Evolutionary conservation across 495 filamentous ascomycete species (phyloP), one percentile per base, ranked within the genome.

Genomic region (Terfezia claveryi): DNA sequence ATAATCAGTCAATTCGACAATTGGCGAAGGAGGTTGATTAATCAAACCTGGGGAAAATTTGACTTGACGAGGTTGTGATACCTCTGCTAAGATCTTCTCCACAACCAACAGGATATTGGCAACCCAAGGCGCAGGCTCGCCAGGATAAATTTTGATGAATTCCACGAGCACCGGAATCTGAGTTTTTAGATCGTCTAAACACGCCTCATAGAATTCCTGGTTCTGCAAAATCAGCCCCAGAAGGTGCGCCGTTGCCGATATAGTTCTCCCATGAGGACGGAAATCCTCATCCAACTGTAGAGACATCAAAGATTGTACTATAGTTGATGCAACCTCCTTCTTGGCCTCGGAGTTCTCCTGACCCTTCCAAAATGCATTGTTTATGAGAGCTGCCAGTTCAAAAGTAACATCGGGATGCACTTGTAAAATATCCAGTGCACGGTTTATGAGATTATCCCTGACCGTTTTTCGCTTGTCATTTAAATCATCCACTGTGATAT

Each of bases 191-290:
- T 84, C 79, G 8, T 76, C 74, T 32, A 87, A 64, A 20, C 84
- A 83, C 20, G 82, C 78, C 38, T 75, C 73, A 65, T 88, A 94
- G 70, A 96, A 95, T 0, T 74, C 64, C 55, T 77, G 78, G 55
- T 91, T 78, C 60, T 91, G 85, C 23, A 96, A 76, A 50, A 94
- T 79, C 53, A 98, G 70, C 3, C 85, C 89, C 10, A 99, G 72
- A 38, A 99, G 76, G 68, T 99, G 89, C 10, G 91, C 87, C 67
- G 88, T 94, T 0, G 92, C 84, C 17, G 88, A 82, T 57, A 96
- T 83, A 61, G 88, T 92, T 63, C 88, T 83, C 11, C 83, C 85
- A 32, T 74, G 68, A 36, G 75, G 70, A 50, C 76, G 72, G 62
- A 82, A 72, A 51, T 89, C 81, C 23, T 84, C 82, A 44, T 88